These are phyloP conservation scores for Zea luxurians DNA, from an alignment of 176 grass and related monocot genomes.

Conservation along the genomic window DNA sequence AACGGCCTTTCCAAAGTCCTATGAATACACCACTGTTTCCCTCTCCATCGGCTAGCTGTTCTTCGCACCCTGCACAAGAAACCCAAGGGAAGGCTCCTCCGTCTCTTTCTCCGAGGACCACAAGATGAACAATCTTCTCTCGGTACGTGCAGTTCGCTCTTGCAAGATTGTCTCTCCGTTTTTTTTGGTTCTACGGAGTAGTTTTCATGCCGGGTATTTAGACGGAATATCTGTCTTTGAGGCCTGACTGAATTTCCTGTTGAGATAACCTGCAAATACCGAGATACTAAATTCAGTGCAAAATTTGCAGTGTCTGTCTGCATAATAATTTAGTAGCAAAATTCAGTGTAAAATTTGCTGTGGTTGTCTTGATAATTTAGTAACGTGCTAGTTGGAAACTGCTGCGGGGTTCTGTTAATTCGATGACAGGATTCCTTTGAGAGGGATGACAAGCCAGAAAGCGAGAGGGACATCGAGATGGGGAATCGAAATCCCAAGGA, in stretches of 20 bases:
- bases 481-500: constrained; percentile 36
- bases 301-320: background rate
- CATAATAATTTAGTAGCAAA: background rate
- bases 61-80: background rate
- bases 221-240: background rate
- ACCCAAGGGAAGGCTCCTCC: background rate
- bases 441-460: constrained; percentile 29
- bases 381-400: background rate
- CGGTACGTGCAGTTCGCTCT: constrained; percentile 37
- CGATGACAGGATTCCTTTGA: constrained; percentile 50
- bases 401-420: background rate
- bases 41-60: background rate
- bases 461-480: constrained; percentile 55
- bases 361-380: too few species aligned
- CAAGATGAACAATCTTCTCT: constrained; percentile 66
- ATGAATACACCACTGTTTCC: background rate
- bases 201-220: background rate
- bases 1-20: constrained; percentile 30
- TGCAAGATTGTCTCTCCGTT: background rate
- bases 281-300: constrained; percentile 6
- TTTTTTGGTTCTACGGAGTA: background rate
- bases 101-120: background rate
- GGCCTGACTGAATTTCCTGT: background rate
- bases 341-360: background rate
- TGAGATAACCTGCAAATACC: background rate